Evolutionary conservation across 2,329 filamentous ascomycete genomes (phyloP), one percentile per base, ranked within the genome.

Genomic region (Fusarium sp.): DNA sequence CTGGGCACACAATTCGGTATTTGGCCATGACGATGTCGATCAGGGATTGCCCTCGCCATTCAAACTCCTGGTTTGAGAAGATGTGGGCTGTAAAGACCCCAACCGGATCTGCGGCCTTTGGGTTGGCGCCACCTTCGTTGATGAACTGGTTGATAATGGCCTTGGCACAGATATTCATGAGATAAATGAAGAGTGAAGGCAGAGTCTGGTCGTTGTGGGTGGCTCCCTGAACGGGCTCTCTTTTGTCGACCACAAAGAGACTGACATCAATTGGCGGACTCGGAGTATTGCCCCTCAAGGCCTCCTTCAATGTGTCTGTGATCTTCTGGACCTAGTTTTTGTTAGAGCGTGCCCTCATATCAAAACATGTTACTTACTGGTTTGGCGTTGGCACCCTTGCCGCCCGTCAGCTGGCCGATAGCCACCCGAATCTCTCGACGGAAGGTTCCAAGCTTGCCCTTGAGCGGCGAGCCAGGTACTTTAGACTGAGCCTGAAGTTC

Each of bases 1-100:
- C 90, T 0, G 96, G 95, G 74, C 93, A 97, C 4, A 88, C 84
- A 14, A 91, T 84, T 64, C 93, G 89, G 74, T 92, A 91, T 79
- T 98, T 97, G 59, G 94, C 84, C 74, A 97, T 90, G 29, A 98
- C 84, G 64, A 98, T 92, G 76, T 96, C 92, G 57, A 93, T 90
- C 62, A 97, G 83, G 1, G 90, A 86, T 51, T 86, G 80, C 8
- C 88, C 90, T 55, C 89, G 86, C 84, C 89, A 91, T 58, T 86
- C 83, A 75, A 92, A 91, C 14, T 87, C 84, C 16, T 87, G 84
- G 57, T 86, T 84, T 1, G 91, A 90, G 77, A 96, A 95, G 29
- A 96, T 85, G 68, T 90, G 88, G 6, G 90, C 91, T 1, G 90
- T 85, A 23, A 94, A 84, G 23, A 95, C 87, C n/a, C 93, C 93